These are phyloP conservation scores for Tylopilus sp. DNA, from an alignment of 768 basidiomycete genomes.

Conservation along the genomic window DNA sequence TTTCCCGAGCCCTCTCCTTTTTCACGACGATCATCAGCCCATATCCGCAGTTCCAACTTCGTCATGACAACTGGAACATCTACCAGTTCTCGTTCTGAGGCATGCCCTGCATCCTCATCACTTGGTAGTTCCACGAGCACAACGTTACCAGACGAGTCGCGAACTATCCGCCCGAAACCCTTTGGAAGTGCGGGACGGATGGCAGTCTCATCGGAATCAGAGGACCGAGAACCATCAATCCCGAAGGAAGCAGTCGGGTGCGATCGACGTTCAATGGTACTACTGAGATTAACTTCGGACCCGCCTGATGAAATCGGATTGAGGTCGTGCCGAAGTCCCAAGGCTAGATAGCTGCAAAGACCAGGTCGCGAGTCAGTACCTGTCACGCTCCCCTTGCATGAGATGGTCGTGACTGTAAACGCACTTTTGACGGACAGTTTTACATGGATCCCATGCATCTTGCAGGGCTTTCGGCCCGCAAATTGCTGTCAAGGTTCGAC, in stretches of 20 bases:
- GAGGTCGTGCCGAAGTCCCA: conserved; percentile 69
- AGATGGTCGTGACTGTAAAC: conserved; percentile 24
- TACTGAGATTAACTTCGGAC: conserved; percentile 41
- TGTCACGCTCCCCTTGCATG: neutral
- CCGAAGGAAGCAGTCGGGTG: neutral
- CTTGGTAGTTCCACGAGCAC: conserved; percentile 63
- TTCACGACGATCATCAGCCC: conserved; percentile 12
- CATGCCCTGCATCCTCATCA: conserved; percentile 37
- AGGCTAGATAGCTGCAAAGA: conserved; percentile 60
- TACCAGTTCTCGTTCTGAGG: conserved; percentile 29
- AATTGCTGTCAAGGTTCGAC: conserved; percentile 48
- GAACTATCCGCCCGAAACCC: conserved; percentile 77
- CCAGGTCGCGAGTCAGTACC: neutral
- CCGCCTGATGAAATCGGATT: conserved; percentile 71
- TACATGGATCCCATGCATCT: conserved; percentile 81
- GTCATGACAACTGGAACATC: conserved; percentile 32
- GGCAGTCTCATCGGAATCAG: conserved; percentile 12
- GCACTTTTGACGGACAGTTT: conserved; percentile 92
- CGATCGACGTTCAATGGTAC: neutral
- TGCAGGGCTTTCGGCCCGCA: conserved; percentile 78
- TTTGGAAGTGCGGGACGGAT: conserved; percentile 40
- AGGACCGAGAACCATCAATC: neutral
- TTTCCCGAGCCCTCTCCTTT: neutral
- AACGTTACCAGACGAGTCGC: conserved; percentile 76
- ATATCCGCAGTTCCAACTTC: conserved; percentile 17